These are phyloP conservation scores for Monosporascus ibericus DNA, from an alignment of 2,329 filamentous ascomycete genomes.

Conservation along the genomic window DNA sequence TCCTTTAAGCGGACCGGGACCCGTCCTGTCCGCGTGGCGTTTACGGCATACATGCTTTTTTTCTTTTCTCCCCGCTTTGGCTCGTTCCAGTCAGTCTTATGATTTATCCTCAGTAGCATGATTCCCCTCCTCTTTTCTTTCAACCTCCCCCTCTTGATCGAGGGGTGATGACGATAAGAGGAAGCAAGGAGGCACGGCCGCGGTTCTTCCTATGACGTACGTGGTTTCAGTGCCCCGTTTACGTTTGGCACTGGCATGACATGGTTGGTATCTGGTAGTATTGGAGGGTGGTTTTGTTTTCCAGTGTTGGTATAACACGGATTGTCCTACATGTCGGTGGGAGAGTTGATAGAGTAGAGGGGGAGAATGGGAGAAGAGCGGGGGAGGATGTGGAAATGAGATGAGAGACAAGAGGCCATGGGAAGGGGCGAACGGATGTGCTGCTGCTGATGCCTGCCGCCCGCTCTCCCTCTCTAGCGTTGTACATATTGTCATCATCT, in stretches of 20 bases:
- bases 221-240: not conserved
- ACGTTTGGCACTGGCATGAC: not conserved
- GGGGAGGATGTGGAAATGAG: not conserved
- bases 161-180: too few relatives aligned
- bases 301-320: not conserved
- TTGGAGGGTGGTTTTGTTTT: not conserved
- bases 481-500: not conserved
- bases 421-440: too few relatives aligned
- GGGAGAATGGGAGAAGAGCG: not conserved
- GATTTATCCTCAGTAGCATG: not conserved
- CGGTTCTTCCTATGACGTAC: not conserved
- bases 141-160: too few relatives aligned
- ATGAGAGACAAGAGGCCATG: not conserved
- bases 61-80: not conserved
- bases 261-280: too few relatives aligned
- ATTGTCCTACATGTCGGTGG: not conserved
- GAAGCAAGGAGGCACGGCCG: not conserved
- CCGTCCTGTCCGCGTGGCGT: constrained; percentile 13
- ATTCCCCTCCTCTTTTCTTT: too few relatives aligned
- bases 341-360: not conserved
- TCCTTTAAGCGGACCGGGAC: constrained; percentile 10
- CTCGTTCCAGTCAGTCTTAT: constrained; percentile 1
- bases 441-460: not conserved
- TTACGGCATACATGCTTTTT: constrained; percentile 13
- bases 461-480: not conserved